Conservation (phyloP, 805 yeast species). For the Vanderwaltozyma polyspora region DNA sequence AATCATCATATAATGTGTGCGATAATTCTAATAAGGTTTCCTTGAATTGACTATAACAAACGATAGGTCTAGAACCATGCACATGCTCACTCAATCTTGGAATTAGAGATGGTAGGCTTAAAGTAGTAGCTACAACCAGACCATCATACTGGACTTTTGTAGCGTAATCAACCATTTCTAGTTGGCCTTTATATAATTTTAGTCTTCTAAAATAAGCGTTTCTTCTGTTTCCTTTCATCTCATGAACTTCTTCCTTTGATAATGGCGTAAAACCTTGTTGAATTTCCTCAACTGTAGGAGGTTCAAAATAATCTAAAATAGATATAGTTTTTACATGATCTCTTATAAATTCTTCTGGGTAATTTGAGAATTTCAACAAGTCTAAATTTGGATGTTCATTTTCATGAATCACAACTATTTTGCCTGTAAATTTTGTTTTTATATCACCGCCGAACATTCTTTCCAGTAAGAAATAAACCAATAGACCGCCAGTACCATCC, state of each 20-base stretch:
- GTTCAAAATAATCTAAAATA: conserved; percentile 72
- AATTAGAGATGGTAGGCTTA: conserved; percentile 56
- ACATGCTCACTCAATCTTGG: conserved; percentile 50
- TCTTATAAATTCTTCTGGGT: conserved; percentile 39
- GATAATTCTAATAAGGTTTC: conserved; percentile 61
- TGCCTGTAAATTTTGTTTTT: conserved; percentile 32
- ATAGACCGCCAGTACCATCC: conserved; percentile 93
- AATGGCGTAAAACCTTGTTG: conserved; percentile 30
- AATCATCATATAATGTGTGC: conserved; percentile 57
- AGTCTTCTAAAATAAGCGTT: conserved; percentile 58
- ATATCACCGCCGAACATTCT: conserved; percentile 52
- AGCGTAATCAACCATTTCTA: conserved; percentile 40
- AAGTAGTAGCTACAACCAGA: conserved; percentile 58
- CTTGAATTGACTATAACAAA: conserved; percentile 69
- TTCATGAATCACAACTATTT: conserved; percentile 71
- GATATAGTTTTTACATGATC: conserved; percentile 58
- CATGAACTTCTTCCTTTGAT: conserved; percentile 41
- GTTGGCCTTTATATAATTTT: conserved; percentile 32
- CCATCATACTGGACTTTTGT: conserved; percentile 57
- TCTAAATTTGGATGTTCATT: conserved; percentile 85
- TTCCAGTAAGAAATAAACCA: conserved; percentile 77
- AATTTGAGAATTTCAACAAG: conserved; percentile 56
- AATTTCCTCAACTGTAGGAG: conserved; percentile 41
- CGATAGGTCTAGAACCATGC: conserved; percentile 82
- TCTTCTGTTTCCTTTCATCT: conserved; percentile 47